Evolutionary conservation across 1,284 basidiomycete genomes (phyloP), one percentile per base, ranked within the genome.

Genomic region (Serendipita sp.): DNA sequence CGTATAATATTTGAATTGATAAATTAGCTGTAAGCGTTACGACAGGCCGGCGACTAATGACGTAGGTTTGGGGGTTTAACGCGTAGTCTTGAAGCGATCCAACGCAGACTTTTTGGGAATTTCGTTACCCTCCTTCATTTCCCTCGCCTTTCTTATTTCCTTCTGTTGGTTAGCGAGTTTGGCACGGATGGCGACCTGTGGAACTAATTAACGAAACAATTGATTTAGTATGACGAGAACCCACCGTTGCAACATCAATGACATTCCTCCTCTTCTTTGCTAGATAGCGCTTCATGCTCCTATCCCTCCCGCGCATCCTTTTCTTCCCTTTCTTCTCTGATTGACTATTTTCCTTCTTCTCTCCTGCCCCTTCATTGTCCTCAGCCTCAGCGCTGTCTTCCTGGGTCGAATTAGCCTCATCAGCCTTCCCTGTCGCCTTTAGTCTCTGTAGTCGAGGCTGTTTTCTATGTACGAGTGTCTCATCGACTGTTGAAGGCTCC

Each of bases 261-360:
- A 96, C 89, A 69, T 96, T 95, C 78, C 93, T 93, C 71, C 90
- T 83, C 73, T 93, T 88, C 75, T 93, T 93, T 67, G 88, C 80
- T 64, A 95, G 72, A 72, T 84, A 87, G 61, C 91, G 77, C 73
- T 93, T 94, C 72, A 91, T 73, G 71, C 83, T 88, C 77, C 89
- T 91, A 43, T 84, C 84, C 71, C 86, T 89, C 30, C 91, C 91
- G 35, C 89, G 80, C 85, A 88, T 91, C 78, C 84, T 90, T 68
- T 81, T 80, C 74, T 86, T 89, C 72, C 88, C 83, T 72, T 81
- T 80, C 71, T 84, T 82, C 66, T 79, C 75, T 58, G 69, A 66
- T 29, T 68, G 66, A 60, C 70, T 70, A 71, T 74, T 75, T 61
- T 44, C 64, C 67, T 68, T 30, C n/a, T 34, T 58, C 13, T 35